Base-by-base conservation (phyloP, 768 basidiomycete genomes). In the Cytidiella melzeri region DNA sequence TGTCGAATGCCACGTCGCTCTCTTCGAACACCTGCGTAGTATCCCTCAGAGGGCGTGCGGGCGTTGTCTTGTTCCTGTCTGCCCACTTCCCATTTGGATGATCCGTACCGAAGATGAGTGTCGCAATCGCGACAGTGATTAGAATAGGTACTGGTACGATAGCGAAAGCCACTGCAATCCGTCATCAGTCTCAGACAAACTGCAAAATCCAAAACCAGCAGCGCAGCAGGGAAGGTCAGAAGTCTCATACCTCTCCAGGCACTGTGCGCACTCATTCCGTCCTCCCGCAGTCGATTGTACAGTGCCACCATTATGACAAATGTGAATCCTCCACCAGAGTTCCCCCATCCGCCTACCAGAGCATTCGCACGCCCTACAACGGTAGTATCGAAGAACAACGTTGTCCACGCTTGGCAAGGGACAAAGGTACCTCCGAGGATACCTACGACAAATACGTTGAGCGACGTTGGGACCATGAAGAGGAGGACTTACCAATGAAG, bases 361-460 rank as follows among this genome's bases (percentile, higher is more conserved):
- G 77, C 79, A 55, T 80, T 81, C 0, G 79, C 76, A 1, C 62
- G 63, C 3, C 73, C 73, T 15, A 75, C 73, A 27, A 69, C 58
- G 41, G 62, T 61, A 40, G 73, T 80, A 60, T 81, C 78, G 59
- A 77, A 83, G 63, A 83, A 81, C 3, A 64, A 65, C 0, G 81
- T 79, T 7, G 80, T 79, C 77, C 81, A 80, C 3, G 75, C 73
- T 47, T 80, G 75, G 52, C 79, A 80, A 3, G 80, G 72, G 1
- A 83, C 78, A 50, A 84, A 83, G 1, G 79, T 77, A 0, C 66
- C 81, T 5, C 81, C 81, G 2, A 81, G 67, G 40, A 82, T 75
- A 10, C 57, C 57, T 58, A 25, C 2, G 26, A 20, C 15, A 43
- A 20, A 25, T 38, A 13, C 18, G 43, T 25, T 4, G 9, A 21